A percentile compares a stretch with the other conserved stretches of the same genome.
phyloP scores from a whole-genome alignment of 345 rosid species.

The Turritis glabra region DNA sequence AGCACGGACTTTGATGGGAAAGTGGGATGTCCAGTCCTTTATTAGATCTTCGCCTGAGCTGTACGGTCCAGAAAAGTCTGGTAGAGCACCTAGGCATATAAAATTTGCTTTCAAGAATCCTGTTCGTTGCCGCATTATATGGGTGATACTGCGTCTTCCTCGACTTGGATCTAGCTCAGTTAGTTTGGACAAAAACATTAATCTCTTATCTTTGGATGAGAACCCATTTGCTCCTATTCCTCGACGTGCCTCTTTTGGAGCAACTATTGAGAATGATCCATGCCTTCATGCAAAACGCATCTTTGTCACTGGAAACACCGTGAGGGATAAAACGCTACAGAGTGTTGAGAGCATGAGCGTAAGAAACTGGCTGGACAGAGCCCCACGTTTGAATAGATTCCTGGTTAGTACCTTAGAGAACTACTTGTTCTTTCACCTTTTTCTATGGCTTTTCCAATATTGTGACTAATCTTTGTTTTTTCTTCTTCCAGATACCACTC shows the following conservation, averaged over 20 bases:
- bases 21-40: conserved; percentile 89
- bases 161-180: conserved; percentile 86
- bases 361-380: conserved; percentile 71
- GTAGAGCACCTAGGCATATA: conserved; percentile 74
- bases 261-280: conserved; percentile 60
- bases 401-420: conserved; percentile 54
- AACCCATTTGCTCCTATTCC: conserved; percentile 79
- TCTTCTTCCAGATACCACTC: conserved; percentile 60
- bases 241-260: conserved; percentile 86
- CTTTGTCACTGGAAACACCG: conserved; percentile 66
- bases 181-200: conserved; percentile 65
- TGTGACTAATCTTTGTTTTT: conserved; percentile 18
- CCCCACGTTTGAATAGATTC: conserved; percentile 80
- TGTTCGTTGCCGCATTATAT: conserved; percentile 83
- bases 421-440: conserved; percentile 7
- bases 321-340: conserved; percentile 50
- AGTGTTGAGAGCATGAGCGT: conserved; percentile 57
- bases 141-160: conserved; percentile 77
- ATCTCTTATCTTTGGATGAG: conserved; percentile 77
- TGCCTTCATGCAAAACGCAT: conserved; percentile 91
- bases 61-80: conserved; percentile 67
- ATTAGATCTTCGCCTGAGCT: conserved; percentile 65
- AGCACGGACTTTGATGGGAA: conserved; percentile 82
- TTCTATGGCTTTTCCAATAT: not conserved
- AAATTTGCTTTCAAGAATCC: conserved; percentile 72